Evolutionary conservation across 345 rosid genomes (phyloP), one percentile per base, ranked within the genome.

Genomic region (Citrus unshiu): DNA sequence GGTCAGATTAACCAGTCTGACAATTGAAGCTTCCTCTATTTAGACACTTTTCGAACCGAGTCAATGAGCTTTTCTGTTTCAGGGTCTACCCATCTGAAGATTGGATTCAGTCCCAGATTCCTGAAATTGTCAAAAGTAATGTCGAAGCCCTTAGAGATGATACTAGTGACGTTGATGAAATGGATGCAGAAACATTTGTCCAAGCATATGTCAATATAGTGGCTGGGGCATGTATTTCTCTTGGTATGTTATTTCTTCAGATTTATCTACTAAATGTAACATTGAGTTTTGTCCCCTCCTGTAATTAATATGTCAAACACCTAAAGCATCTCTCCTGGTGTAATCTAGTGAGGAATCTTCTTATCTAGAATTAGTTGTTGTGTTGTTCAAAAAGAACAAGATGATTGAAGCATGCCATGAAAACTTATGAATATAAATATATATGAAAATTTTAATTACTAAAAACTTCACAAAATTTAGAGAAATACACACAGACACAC

Each of bases 191-290:
- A 88, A 88, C 93, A 61, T 86, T 87, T 83, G 96, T 93, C 83
- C 97, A 92, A 86, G 95, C 98, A 77, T 95, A 92, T 81, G 89
- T 90, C 83, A 95, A 95, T 82, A 87, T 95, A 79, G 91, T 95
- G 77, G 87, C 99, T 21, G 99, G 99, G 71, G 95, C 98, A 56
- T 95, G 99, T 79, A 90, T 93, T 78, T 91, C 99, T 84, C 89
- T 95, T 66, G 99, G 99, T 93, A 89, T 76, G 79, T 77, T 77
- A 19, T 80, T 72, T 62, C 10, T 80, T 34, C 70, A 76, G 56
- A 58, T 74, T 43, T 61, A 62, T 60, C 24, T 70, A 9, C 27
- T 58, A 40, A 40, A 54, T 29, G 49, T 54, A 4, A 29, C 37
- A 27, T 70, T 74, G 43, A 37, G 51, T 56, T 34, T 56, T 29